Evolutionary conservation across 768 basidiomycete genomes (phyloP).

Genomic region (Cystofilobasidium macerans): DNA sequence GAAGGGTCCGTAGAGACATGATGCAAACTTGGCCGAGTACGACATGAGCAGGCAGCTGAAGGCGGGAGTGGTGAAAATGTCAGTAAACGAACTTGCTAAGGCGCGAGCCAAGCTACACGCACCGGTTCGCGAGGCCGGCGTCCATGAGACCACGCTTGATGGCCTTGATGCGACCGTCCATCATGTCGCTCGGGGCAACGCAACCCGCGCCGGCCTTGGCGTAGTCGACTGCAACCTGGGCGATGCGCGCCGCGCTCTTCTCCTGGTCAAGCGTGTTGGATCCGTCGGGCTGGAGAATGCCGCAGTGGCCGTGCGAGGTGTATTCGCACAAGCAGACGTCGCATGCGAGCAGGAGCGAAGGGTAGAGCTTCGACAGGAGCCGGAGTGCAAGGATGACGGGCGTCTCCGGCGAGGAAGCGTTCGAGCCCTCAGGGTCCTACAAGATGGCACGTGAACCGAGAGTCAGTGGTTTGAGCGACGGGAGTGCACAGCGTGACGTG

Average conservation of each 20-base stretch:
- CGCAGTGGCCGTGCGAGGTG: conserved; percentile 96
- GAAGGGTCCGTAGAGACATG: conserved; percentile 90
- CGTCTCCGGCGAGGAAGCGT: conserved; percentile 78
- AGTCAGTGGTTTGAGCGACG: neutral
- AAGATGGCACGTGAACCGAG: neutral
- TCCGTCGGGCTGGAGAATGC: conserved; percentile 38
- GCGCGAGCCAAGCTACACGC: neutral
- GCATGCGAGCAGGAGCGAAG: conserved; percentile 72
- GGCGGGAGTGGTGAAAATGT: too few relatives aligned
- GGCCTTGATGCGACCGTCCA: conserved; percentile 84
- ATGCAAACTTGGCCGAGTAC: conserved; percentile 96
- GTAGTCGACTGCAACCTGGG: conserved; percentile 82
- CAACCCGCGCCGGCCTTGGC: conserved; percentile 93
- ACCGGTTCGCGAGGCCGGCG: conserved; percentile 66
- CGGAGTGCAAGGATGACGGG: conserved; percentile 91
- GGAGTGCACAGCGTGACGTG: neutral
- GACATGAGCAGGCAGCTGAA: conserved; percentile 71
- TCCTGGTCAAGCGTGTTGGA: conserved; percentile 16
- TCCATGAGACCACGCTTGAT: conserved; percentile 82
- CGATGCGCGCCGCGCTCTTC: conserved; percentile 44
- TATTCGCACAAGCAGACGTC: conserved; percentile 99
- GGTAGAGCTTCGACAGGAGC: conserved; percentile 64
- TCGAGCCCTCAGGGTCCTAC: conserved; percentile 69
- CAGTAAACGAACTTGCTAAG: too few relatives aligned
- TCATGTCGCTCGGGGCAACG: conserved; percentile 99